Evolutionary conservation across 2,329 filamentous ascomycete species (phyloP), one percentile per base, ranked within the genome.

Genomic region (Keithomyces neogunnii): DNA sequence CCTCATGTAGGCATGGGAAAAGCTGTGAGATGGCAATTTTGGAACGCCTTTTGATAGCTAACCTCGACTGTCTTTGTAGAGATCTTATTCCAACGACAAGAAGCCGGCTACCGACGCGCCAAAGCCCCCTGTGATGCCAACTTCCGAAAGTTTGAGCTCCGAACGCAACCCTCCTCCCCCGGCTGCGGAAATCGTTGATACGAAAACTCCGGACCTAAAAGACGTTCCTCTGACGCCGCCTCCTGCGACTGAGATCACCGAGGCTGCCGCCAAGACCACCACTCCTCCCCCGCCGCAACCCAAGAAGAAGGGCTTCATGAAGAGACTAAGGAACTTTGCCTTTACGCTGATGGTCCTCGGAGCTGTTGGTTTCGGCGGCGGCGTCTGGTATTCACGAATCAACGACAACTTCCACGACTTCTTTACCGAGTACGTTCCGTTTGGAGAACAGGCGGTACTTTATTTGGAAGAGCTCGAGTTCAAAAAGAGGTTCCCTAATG

Each of bases 351-450:
- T 91, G 55, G 70, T 96, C 44, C 79, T 96, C 31, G 84, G 87
- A 30, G 82, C 82, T 5, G 70, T 95, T 44, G 84, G 86, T 39
- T 99, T 96, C 62, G 88, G 81, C 51, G 90, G 90, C 57, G 90
- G 92, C 59, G 85, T 96, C 51, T 96, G 88, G 77, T 93, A 95
- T 70, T 92, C 93, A 51, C 83, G 95, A 57, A 80, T 93, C 69
- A 95, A 86, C 65, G 93, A 99, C 75, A 96, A 89, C 72, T 99
- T 97, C 80, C 92, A 99, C 72, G 93, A 99, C 70, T 93, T 96
- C 76, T 99, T 99, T 73, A 97, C 91, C 62, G 91, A 96, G 72
- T 99, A 92, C 69, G 73, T 99, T 19, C 93, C 93, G 28, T 96
- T 88, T 60, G 93, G 91, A 62, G 93, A 99, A 72, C 89, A 96